phyloP scores from a whole-genome alignment of 306 rosid species.

The Lagenaria siceraria region DNA sequence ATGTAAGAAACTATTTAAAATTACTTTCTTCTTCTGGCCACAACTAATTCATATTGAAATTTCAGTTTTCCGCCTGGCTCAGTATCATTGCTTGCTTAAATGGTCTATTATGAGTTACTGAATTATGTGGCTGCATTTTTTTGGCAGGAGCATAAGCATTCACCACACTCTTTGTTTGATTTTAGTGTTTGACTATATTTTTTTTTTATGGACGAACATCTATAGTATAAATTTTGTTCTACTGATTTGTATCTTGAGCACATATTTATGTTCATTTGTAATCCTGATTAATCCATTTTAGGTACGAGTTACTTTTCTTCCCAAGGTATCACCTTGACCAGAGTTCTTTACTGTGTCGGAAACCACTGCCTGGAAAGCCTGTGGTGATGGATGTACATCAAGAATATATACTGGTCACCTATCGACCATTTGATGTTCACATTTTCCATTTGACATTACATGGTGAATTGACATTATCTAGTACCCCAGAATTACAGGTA shows the following conservation, averaged over 20 bases:
- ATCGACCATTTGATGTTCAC: conserved; percentile 92
- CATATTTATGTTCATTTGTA: conserved; percentile 5
- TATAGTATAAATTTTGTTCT: not conserved
- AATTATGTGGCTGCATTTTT: not conserved
- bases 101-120: not conserved
- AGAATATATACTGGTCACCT: conserved; percentile 74
- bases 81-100: not conserved
- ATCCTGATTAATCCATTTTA: conserved; percentile 25
- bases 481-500: conserved; percentile 80
- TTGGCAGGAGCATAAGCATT: not conserved
- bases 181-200: not conserved
- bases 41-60: not conserved
- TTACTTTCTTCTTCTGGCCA: not conserved
- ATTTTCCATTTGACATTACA: conserved; percentile 62
- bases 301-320: conserved; percentile 91
- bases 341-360: conserved; percentile 85
- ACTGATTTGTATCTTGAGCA: conserved; percentile 12
- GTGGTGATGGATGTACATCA: conserved; percentile 96
- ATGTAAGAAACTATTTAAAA: conserved; percentile 29
- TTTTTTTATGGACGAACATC: not conserved
- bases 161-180: not conserved
- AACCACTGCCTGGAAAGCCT: conserved; percentile 79
- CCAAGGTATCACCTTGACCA: conserved; percentile 98
- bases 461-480: conserved; percentile 76
- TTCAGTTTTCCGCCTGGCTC: not conserved